A percentile compares a stretch with the other conserved stretches of the same genome.
phyloP scores from a whole-genome alignment of 805 yeast genomes.

The Barnettozyma vustinii region DNA sequence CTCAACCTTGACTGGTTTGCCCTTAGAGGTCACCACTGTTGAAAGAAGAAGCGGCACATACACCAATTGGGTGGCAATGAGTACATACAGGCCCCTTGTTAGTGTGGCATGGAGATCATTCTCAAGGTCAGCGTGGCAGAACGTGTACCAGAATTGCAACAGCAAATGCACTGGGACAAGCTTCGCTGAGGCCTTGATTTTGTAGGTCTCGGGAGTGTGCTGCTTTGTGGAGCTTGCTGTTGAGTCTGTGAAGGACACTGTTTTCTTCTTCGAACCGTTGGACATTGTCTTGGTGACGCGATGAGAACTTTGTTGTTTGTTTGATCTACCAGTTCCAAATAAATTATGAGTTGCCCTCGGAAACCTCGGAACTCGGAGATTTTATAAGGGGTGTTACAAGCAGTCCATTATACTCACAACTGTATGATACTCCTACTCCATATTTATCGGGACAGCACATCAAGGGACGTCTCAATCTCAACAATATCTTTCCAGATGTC shows the following conservation, averaged over 20 bases:
- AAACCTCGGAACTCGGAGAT: no score
- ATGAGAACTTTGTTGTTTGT: neutral
- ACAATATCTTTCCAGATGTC: conserved; percentile 68
- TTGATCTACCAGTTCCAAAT: no score
- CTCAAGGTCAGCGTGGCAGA: conserved; percentile 2
- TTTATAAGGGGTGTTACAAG: no score
- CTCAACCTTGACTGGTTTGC: conserved; percentile 4
- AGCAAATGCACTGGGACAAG: conserved; percentile 3
- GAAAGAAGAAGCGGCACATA: neutral
- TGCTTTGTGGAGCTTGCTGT: neutral
- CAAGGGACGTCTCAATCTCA: conserved; percentile 43
- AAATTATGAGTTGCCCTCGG: no score
- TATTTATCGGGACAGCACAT: neutral
- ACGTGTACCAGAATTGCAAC: neutral
- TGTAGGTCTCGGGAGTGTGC: neutral
- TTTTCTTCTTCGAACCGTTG: conserved; percentile 1
- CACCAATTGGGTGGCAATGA: neutral
- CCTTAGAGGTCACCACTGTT: neutral
- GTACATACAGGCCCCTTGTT: neutral
- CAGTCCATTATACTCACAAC: no score
- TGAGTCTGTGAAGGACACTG: conserved; percentile 4
- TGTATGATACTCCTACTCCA: no score
- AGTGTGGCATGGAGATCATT: neutral
- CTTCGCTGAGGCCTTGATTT: neutral
- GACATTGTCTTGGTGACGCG: neutral